Evolutionary conservation across 2,329 filamentous ascomycete genomes (phyloP), one percentile per base, ranked within the genome.

Genomic region (Fusarium acutatum): DNA sequence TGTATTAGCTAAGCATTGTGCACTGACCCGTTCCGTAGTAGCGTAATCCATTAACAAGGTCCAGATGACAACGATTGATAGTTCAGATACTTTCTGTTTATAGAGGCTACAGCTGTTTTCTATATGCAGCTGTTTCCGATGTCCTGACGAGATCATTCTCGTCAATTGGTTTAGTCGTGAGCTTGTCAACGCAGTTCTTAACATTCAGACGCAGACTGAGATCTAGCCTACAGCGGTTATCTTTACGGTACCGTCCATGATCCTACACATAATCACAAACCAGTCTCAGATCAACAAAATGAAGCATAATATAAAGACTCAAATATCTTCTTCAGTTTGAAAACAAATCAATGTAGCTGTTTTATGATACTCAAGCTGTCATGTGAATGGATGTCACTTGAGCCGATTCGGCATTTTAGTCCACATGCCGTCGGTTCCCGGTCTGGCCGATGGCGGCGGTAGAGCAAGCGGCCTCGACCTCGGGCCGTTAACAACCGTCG

Each of bases 401-500:
- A 67, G 69, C 65, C 66, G 75, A 63, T 66, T 78, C 74, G 75
- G 75, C 74, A 74, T 69, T 66, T 67, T 56, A 54, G 35, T 53
- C 47, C 44, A 59, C 57, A 74, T 71, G 67, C 75, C 69, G 62
- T 63, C 58, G 58, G 69, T 75, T 77, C 74, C 73, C 76, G 74
- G 75, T 67, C 59, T 70, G 73, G 73, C 75, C 77, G 77, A 78
- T 79, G 77, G 71, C 75, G 77, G 77, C 71, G 71, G 40, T 28
- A 69, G 43, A 61, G 53, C 58, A 71, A 71, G 57, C 64, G 67
- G 76, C 70, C 59, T 69, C 63, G 71, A 77, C 81, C 82, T 83
- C 82, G 82, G 82, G 80, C 82, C 82, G 81, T 79, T 68, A 79
- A 77, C 78, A 83, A 72, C 82, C 82, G 81, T 73, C 72, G 73